These are phyloP conservation scores for Saccharomyces mikatae DNA, from an alignment of 805 yeast genomes.

Conservation along the genomic window DNA sequence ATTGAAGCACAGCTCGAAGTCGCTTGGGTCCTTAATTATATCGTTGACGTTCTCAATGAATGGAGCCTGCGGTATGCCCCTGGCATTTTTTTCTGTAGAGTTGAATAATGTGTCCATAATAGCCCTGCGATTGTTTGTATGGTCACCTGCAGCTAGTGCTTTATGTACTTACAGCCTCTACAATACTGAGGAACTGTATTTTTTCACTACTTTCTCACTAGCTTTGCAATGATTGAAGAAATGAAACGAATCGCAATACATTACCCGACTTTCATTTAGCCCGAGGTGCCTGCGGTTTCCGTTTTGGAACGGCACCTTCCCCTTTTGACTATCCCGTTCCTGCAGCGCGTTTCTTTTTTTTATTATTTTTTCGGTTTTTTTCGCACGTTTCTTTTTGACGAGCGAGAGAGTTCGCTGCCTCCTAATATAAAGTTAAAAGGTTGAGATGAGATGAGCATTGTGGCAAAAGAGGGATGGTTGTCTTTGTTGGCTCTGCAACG, in stretches of 20 bases:
- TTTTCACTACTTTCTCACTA: neutral
- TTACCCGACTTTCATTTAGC: neutral
- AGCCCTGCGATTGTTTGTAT: neutral
- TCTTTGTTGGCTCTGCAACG: neutral
- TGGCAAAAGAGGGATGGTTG: neutral
- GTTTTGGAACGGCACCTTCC: neutral
- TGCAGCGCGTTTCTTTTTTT: neutral
- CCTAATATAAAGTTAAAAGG: neutral
- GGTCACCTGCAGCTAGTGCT: neutral
- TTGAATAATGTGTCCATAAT: conserved; percentile 33
- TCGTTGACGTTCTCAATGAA: conserved; percentile 79
- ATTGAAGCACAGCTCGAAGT: conserved; percentile 60
- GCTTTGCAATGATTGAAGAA: neutral
- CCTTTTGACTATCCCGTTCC: neutral
- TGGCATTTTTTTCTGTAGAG: conserved; percentile 62
- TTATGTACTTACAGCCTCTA: neutral
- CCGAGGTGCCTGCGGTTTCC: neutral
- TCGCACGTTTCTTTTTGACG: neutral
- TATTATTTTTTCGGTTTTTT: neutral
- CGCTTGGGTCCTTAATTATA: conserved; percentile 57
- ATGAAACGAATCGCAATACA: neutral
- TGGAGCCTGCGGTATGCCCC: conserved; percentile 96
- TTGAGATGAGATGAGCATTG: neutral
- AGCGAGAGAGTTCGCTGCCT: neutral
- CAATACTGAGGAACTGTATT: neutral